Base-by-base conservation (phyloP, 23 red algal genomes). In the Gracilaria caudata region DNA sequence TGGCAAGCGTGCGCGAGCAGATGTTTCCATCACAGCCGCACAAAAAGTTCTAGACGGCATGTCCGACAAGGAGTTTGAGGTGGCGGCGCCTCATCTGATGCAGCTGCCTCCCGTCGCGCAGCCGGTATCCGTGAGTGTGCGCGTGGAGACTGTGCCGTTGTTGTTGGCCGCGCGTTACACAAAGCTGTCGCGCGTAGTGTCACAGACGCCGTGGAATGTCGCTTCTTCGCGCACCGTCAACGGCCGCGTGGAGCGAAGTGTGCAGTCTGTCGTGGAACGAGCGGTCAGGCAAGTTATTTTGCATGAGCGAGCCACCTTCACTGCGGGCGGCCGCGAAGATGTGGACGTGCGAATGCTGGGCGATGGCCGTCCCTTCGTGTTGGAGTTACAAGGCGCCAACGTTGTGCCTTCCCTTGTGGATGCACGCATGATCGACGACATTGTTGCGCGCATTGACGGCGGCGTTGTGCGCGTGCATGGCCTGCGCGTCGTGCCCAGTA, bases 301-400 rank as follows among this genome's bases (percentile, higher is more conserved):
- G 40, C 30, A 35, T 7, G 24, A 93, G n/a, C 32, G 25, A 8
- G 85, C 78, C 59, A 90, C 92, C 9, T 98, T 98, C 59, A 78
- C 81, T n/a, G 90, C 95, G 9, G 90, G 95, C 45, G 95, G 95
- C 29, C 38, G 95, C 32, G 95, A 98, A 78, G 95, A 98, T 81
- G 85, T 93, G 7, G 95, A 98, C 32, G 95, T 98, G 58, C 85
- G 95, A 30, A 98, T 98, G 95, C 51, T 98, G 20, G 90, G 90
- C 10, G 38, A 32, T 9, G 95, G 95, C 16, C 90, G 95, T 7
- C 95, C 95, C 12, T 98, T 98, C 66, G 65, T 89, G 34, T 68
- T 98, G 40, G 41, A 90, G 68, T 28, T 97, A 14, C 44, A 54
- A 3, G 45, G 59, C 32, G 35, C 89, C 26, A 45, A 33, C 46